Evolutionary conservation across 768 basidiomycete species (phyloP).

Genomic region (Calocybe indica): DNA sequence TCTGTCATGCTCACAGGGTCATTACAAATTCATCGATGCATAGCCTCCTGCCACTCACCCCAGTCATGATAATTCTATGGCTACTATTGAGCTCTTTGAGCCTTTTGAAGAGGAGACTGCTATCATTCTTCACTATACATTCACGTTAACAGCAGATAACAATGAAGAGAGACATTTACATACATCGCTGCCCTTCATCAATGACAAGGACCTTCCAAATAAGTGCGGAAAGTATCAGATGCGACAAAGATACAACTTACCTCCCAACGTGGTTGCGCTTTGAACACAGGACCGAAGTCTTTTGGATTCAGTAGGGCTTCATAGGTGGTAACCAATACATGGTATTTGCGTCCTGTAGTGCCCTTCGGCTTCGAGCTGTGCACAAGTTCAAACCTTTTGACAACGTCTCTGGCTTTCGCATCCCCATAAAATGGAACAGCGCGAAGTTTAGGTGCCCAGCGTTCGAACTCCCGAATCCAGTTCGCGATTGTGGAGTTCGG

Average conservation of each 20-base stretch:
- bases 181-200: constrained; percentile 89
- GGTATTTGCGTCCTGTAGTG: constrained; percentile 60
- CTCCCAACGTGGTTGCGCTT: constrained; percentile 85
- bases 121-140: constrained; percentile 74
- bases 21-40: not conserved
- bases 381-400: constrained; percentile 76
- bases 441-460: constrained; percentile 68
- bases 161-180: constrained; percentile 24
- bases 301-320: constrained; percentile 68
- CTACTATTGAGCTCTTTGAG: constrained; percentile 72
- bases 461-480: constrained; percentile 92
- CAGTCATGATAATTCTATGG: constrained; percentile 88
- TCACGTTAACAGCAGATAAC: constrained; percentile 5
- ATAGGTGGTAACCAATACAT: constrained; percentile 92
- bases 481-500: constrained; percentile 96
- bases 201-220: constrained; percentile 62
- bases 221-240: not conserved
- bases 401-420: constrained; percentile 69
- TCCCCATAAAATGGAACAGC: constrained; percentile 89
- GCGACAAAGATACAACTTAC: constrained; percentile 18
- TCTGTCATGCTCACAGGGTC: constrained; percentile 33
- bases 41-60: constrained; percentile 37
- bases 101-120: constrained; percentile 72
- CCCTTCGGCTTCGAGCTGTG: constrained; percentile 40
- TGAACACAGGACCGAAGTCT: constrained; percentile 76